Percentiles rank a stretch among this genome's conserved stretches.
These are phyloP conservation scores for Lipomyces japonicus DNA, from an alignment of 805 yeast genomes.

Conservation along the genomic window DNA sequence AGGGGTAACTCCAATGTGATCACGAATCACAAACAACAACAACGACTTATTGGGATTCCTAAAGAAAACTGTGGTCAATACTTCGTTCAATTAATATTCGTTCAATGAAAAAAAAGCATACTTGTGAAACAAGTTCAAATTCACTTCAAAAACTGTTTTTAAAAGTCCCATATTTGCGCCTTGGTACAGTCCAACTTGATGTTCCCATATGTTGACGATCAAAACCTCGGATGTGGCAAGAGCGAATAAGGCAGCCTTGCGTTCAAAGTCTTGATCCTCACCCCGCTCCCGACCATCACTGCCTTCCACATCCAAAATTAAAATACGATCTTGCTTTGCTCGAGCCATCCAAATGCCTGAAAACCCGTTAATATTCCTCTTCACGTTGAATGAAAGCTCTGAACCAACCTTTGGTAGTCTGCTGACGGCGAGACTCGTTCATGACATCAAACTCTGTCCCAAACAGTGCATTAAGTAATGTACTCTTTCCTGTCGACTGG, in stretches of 20 bases:
- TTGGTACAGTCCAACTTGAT: slow-evolving; percentile 93
- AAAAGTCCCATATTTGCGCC: slow-evolving; percentile 96
- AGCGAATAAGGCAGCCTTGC: slow-evolving; percentile 94
- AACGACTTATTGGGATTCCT: slow-evolving; percentile 47
- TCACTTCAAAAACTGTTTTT: slow-evolving; percentile 95
- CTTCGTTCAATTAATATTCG: not conserved
- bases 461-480: slow-evolving; percentile 79
- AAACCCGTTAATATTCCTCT: not conserved
- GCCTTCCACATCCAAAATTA: slow-evolving; percentile 97
- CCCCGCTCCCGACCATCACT: slow-evolving; percentile 98
- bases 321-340: slow-evolving; percentile 42
- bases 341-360: slow-evolving; percentile 31
- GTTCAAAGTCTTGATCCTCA: slow-evolving; percentile 96
- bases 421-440: slow-evolving; percentile 82
- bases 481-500: slow-evolving; percentile 94
- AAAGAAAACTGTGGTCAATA: not conserved
- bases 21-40: slow-evolving; percentile 84
- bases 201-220: slow-evolving; percentile 94
- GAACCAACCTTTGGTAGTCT: slow-evolving; percentile 76
- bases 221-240: slow-evolving; percentile 85
- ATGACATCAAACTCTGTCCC: slow-evolving; percentile 87
- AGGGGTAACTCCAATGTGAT: slow-evolving; percentile 85
- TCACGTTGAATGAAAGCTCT: not conserved
- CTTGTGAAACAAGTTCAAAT: slow-evolving; percentile 75
- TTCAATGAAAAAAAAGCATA: slow-evolving; percentile 43